Evolutionary conservation across 176 grass and related monocot species (phyloP).

Genomic region (Triticum monococcum): DNA sequence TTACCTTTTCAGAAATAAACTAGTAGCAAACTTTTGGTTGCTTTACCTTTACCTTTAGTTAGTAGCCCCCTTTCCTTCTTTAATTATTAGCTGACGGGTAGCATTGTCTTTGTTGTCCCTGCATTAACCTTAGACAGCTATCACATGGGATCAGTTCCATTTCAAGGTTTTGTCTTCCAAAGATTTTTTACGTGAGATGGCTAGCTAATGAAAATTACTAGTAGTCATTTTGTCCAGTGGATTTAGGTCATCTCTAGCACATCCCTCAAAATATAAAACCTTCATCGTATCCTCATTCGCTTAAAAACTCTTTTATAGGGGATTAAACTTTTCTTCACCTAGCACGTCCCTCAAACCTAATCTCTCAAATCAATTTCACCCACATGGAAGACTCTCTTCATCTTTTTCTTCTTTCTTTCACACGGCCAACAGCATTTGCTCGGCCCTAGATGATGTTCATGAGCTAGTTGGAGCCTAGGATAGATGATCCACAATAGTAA

Average conservation of each 20-base stretch:
- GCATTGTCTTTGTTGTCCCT: constrained; percentile 9
- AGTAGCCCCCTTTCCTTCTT: constrained; percentile 28
- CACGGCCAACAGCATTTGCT: too few relatives aligned
- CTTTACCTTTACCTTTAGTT: constrained; percentile 56
- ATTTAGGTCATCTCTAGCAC: background rate
- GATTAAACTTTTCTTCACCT: too few relatives aligned
- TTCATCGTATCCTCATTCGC: too few relatives aligned
- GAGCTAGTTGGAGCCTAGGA: too few relatives aligned
- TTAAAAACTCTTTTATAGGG: too few relatives aligned
- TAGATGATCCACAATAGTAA: too few relatives aligned
- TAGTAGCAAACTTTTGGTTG: constrained; percentile 38
- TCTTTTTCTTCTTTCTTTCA: too few relatives aligned
- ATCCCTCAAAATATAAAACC: too few relatives aligned
- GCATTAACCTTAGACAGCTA: constrained; percentile 2
- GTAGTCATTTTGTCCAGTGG: background rate
- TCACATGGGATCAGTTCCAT: background rate
- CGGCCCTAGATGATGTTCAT: too few relatives aligned
- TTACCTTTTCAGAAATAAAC: constrained; percentile 17
- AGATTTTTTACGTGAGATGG: background rate
- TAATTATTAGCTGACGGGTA: constrained; percentile 33
- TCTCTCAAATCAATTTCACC: too few relatives aligned
- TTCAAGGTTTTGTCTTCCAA: background rate
- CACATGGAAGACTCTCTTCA: too few relatives aligned
- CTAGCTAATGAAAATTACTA: background rate
- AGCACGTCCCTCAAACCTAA: too few relatives aligned